Conservation (phyloP, 495 filamentous ascomycete genomes). For the Coniosporium apollinis region DNA sequence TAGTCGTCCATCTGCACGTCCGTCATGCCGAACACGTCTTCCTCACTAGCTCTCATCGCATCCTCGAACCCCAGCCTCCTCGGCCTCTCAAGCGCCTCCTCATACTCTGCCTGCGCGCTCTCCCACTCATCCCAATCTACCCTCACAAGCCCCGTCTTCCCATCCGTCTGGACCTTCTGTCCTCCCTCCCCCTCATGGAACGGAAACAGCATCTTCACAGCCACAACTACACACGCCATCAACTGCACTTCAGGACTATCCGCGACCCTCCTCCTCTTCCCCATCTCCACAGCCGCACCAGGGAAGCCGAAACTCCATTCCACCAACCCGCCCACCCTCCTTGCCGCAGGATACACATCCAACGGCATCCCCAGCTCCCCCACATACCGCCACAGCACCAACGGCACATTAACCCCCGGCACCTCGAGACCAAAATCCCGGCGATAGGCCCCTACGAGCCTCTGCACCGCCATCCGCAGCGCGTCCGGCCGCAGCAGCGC, state of each 20-base stretch:
- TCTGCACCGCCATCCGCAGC: conserved; percentile 45
- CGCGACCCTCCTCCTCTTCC: conserved; percentile 20
- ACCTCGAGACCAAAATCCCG: conserved; percentile 51
- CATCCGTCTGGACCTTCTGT: no score
- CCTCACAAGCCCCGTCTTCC: no score
- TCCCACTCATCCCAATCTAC: conserved; percentile 64
- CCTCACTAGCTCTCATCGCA: conserved; percentile 35
- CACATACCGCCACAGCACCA: conserved; percentile 52
- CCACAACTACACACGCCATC: conserved; percentile 53
- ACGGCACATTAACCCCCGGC: conserved; percentile 50
- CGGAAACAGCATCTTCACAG: conserved; percentile 63
- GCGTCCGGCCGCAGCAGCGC: conserved; percentile 31
- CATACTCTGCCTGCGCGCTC: background rate
- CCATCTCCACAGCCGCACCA: conserved; percentile 12
- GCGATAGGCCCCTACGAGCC: conserved; percentile 44
- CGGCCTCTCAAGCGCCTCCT: background rate
- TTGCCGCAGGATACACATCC: conserved; percentile 49
- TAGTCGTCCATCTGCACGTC: conserved; percentile 59
- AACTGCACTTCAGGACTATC: conserved; percentile 58
- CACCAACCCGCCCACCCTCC: conserved; percentile 39
- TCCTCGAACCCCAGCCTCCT: conserved; percentile 7
- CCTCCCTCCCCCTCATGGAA: conserved; percentile 51
- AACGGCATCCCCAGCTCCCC: conserved; percentile 60
- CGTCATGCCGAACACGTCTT: conserved; percentile 52
- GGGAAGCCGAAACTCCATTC: conserved; percentile 41